Evolutionary conservation across 2,329 filamentous ascomycete genomes (phyloP).

Genomic region (Talaromyces sp.): DNA sequence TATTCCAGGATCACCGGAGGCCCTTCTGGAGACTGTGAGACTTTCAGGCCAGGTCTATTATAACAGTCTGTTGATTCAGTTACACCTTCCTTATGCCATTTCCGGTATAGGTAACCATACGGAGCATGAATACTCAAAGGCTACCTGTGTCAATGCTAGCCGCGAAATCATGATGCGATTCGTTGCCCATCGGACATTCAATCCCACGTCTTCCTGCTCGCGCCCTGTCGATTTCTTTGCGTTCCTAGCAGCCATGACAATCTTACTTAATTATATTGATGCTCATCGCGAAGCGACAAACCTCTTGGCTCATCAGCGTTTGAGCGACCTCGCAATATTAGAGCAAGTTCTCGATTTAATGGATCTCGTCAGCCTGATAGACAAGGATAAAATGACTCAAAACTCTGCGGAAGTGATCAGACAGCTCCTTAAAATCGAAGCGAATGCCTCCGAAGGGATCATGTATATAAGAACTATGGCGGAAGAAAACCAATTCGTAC

Average conservation of each 20-base stretch:
- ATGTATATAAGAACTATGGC: background rate
- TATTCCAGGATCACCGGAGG: constrained; percentile 15
- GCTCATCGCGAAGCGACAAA: constrained; percentile 26
- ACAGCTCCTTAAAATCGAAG: constrained; percentile 38
- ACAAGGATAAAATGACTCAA: constrained; percentile 33
- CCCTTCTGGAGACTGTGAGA: constrained; percentile 34
- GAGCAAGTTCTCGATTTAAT: constrained; percentile 41
- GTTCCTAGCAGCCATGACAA: constrained; percentile 41
- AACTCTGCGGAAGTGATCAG: constrained; percentile 35
- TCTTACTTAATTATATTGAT: constrained; percentile 44
- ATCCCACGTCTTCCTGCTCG: constrained; percentile 34
- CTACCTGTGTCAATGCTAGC: constrained; percentile 42
- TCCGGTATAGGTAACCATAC: background rate
- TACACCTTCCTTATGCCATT: constrained; percentile 44
- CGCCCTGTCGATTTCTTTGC: constrained; percentile 44
- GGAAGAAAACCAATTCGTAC: background rate
- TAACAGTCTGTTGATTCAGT: constrained; percentile 42
- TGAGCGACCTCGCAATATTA: constrained; percentile 43
- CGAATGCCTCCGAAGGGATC: constrained; percentile 2
- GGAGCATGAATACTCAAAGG: constrained; percentile 31
- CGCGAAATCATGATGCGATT: constrained; percentile 45
- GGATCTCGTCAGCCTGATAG: constrained; percentile 28
- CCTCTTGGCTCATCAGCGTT: constrained; percentile 41
- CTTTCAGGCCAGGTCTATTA: constrained; percentile 43
- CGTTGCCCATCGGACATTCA: constrained; percentile 37